phyloP scores from a whole-genome alignment of 192 early-diverging fungal genomes.

The Coemansia sp. region DNA sequence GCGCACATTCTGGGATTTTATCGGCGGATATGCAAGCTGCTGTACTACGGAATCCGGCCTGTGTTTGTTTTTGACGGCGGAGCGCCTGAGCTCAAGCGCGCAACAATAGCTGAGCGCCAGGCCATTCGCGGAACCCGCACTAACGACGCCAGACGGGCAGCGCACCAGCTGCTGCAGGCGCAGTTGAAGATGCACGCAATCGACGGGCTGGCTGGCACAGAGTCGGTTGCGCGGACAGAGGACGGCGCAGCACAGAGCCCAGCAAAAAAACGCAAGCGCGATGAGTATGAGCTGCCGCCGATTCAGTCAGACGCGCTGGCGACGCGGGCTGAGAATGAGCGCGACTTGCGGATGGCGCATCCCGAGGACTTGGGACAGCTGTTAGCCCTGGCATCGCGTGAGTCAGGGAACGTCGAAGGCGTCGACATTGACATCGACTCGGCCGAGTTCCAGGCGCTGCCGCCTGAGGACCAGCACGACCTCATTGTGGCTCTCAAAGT shows the following conservation, averaged over 20 bases:
- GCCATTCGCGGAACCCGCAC: constrained; percentile 30
- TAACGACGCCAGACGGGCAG: constrained; percentile 66
- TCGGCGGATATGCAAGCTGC: constrained; percentile 87
- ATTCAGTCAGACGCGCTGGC: constrained; percentile 22
- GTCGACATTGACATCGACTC: constrained; percentile 77
- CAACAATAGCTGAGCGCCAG: constrained; percentile 49
- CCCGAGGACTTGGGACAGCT: constrained; percentile 47
- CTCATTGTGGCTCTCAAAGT: constrained; percentile 86
- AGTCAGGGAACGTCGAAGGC: constrained; percentile 47
- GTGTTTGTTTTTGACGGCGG: constrained; percentile 98
- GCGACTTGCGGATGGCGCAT: constrained; percentile 49
- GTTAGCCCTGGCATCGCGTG: constrained; percentile 29
- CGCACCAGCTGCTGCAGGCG: constrained; percentile 77
- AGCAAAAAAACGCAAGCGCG: constrained; percentile 54
- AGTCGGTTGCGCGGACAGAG: neutral
- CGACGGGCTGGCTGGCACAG: constrained; percentile 5
- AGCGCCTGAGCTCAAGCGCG: constrained; percentile 79
- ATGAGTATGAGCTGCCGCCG: constrained; percentile 50
- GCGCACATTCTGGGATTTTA: constrained; percentile 94
- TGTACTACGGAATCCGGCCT: constrained; percentile 85
- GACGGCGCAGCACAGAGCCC: constrained; percentile 17
- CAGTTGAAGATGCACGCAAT: constrained; percentile 76
- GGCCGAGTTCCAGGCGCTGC: constrained; percentile 67
- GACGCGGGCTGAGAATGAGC: constrained; percentile 32
- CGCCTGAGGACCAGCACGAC: constrained; percentile 87